Evolutionary conservation across 208 protist species (phyloP).

Genomic region (Strigomonas galati): DNA sequence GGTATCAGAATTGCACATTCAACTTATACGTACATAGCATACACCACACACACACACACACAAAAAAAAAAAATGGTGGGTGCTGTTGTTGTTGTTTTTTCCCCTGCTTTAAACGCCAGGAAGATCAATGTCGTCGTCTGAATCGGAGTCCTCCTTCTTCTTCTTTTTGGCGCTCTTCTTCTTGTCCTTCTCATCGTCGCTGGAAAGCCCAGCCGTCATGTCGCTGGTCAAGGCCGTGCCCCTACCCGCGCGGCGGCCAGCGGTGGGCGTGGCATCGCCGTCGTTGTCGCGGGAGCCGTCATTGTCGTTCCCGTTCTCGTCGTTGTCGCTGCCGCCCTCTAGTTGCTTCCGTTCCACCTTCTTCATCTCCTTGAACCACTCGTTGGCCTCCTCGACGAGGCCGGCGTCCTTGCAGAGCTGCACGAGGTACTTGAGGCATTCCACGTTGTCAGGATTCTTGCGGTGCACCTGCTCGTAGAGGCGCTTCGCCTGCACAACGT

Average conservation of each 20-base stretch:
- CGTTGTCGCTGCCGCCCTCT: slow-evolving; percentile 32
- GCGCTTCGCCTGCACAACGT: slow-evolving; percentile 89
- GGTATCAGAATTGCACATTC: too few relatives aligned
- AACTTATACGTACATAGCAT: too few relatives aligned
- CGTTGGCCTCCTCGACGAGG: slow-evolving; percentile 87
- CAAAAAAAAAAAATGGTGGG: slow-evolving; percentile 16
- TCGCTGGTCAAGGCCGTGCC: slow-evolving; percentile 21
- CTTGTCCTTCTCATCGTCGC: slow-evolving; percentile 29
- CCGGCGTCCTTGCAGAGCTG: slow-evolving; percentile 92
- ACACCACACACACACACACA: background rate
- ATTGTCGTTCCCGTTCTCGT: slow-evolving; percentile 20
- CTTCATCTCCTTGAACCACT: slow-evolving; percentile 87
- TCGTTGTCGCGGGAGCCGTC: slow-evolving; percentile 19
- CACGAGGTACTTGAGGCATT: slow-evolving; percentile 94
- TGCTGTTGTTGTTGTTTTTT: background rate
- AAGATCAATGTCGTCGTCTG: slow-evolving; percentile 75
- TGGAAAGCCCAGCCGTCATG: slow-evolving; percentile 33
- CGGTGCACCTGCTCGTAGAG: slow-evolving; percentile 92
- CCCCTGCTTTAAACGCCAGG: slow-evolving; percentile 51
- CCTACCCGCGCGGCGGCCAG: slow-evolving; percentile 14
- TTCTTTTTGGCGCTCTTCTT: slow-evolving; percentile 23
- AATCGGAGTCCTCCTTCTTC: slow-evolving; percentile 36
- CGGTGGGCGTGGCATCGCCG: slow-evolving; percentile 15
- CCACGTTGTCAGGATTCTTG: slow-evolving; percentile 93
- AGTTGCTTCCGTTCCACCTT: slow-evolving; percentile 70